Base-by-base conservation (phyloP, 164 flowering plant species). In the Chloranthus sessilifolius region DNA sequence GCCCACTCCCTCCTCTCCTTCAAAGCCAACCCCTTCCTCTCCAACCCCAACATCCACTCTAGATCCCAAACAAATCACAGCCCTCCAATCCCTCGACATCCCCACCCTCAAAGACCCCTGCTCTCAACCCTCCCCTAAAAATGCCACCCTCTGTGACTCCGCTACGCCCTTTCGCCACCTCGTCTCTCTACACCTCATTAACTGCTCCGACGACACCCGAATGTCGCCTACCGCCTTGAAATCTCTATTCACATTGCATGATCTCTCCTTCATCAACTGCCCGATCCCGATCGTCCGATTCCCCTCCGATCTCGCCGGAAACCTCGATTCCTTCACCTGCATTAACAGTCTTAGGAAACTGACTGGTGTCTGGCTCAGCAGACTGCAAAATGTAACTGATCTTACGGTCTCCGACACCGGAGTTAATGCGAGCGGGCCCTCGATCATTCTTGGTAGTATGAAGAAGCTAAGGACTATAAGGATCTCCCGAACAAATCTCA, bases 41-140 rank as follows among this genome's bases (percentile, higher is more conserved):
- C 47, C 50, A 24, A 53, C 74, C 23, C 27, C 71, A 0, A 22
- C 68, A 3, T 65, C 84, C 29, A 56, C 82, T 0, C 77, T 92
- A 7, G 96, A 92, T 68, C 96, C 98, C 5, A 83, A 88, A 39
- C 96, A 92, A 42, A 64, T 83, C 17, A 60, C 43, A 55, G 91
- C 98, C 25, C 87, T 92, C 43, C 74, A 75, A 50, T 85, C 96
- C n/a, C 86, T 92, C 62, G 60, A 70, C 70, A 63, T 88, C 57
- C 94, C 94, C 26, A 76, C 80, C n/a, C 37, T 74, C 15, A 75
- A 55, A 50, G 86, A 92, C 71, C 95, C 98, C 31, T 92, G 98
- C 59, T 28, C 64, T 8, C 81, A 64, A 30, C 74, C 73, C 28
- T 60, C 82, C 26, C 53, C 54, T 59, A 61, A 64, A 71, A 65